Percentiles rank a stretch among this genome's conserved stretches.
phyloP scores from a whole-genome alignment of 257 asterid genomes.

The Eucommia ulmoides region DNA sequence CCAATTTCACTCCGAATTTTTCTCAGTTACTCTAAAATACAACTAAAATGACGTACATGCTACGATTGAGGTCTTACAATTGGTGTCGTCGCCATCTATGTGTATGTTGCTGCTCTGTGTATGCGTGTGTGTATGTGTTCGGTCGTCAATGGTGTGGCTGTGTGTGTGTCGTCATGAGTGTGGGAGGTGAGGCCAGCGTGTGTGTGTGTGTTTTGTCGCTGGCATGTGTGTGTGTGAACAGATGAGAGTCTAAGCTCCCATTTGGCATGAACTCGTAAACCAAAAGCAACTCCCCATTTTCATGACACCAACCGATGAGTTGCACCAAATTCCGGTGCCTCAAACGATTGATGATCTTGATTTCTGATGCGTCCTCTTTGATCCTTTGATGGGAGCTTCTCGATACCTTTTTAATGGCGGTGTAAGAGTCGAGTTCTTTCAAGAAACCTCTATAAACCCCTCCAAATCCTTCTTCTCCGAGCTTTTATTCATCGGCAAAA shows the following conservation, averaged over 20 bases:
- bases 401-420: constrained; percentile 33
- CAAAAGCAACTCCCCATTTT: constrained; percentile 22
- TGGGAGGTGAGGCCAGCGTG: too few relatives aligned
- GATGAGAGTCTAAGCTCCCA: constrained; percentile 32
- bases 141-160: too few relatives aligned
- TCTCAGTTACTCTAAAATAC: too few relatives aligned
- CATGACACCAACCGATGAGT: constrained; percentile 50
- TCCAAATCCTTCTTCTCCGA: constrained; percentile 38
- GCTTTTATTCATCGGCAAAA: constrained; percentile 14
- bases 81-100: too few relatives aligned
- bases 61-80: too few relatives aligned
- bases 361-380: constrained; percentile 46
- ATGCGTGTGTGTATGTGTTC: too few relatives aligned
- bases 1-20: too few relatives aligned
- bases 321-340: constrained; percentile 42
- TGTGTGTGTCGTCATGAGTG: too few relatives aligned
- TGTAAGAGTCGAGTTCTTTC: constrained; percentile 4
- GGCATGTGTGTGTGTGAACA: too few relatives aligned
- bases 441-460: constrained; percentile 27
- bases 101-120: too few relatives aligned
- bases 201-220: too few relatives aligned
- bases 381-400: constrained; percentile 33
- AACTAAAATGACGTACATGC: too few relatives aligned
- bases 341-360: constrained; percentile 33
- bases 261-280: constrained; percentile 34